Base-by-base conservation (phyloP, 1,284 basidiomycete genomes). In the Ustilago loliicola region DNA sequence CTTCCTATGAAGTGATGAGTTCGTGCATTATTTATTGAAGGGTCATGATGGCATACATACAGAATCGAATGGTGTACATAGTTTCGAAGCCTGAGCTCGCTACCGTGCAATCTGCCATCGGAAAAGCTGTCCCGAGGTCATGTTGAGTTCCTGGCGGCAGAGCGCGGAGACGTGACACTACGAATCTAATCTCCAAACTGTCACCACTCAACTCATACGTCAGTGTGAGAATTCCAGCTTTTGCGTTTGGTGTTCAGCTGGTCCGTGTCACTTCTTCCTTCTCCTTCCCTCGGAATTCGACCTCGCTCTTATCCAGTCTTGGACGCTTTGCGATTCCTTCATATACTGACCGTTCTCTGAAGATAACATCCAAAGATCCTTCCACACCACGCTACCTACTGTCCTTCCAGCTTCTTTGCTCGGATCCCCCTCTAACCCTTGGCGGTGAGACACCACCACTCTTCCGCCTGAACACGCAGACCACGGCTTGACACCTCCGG, bases 201-300 rank as follows among this genome's bases (percentile, higher is more conserved):
- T 51, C 25, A 29, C 50, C 5, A 23, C 36, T 38, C n/a, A n/a
- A n/a, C n/a, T 51, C 25, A 40, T 55, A 55, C 54, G 54, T 55
- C 36, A 55, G 34, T 38, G 34, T 17, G 42, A 11, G 42, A 11
- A 45, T 45, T 45, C 42, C n/a, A 45, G 42, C 42, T 40, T 40
- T 40, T 32, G 2, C 17, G 53, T 34, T 54, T 38, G 6, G 27
- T 45, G 9, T 47, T 50, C 30, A 15, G 57, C 32, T 59, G 57
- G 57, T 50, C 45, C 57, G 57, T 59, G 57, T 36, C 57, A 59
- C 57, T 47, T 40, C 25, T 30, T 57, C 42, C 11, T 45, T 45
- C n/a, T 27, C 7, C 27, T n/a, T 45, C 40, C 40, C 27, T 19
- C 55, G 51, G 29, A 53, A 34, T 11, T 17, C 27, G 6, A n/a